Evolutionary conservation across 1,139 yeast genomes (phyloP).

Genomic region (Yamadazyma atlantica): DNA sequence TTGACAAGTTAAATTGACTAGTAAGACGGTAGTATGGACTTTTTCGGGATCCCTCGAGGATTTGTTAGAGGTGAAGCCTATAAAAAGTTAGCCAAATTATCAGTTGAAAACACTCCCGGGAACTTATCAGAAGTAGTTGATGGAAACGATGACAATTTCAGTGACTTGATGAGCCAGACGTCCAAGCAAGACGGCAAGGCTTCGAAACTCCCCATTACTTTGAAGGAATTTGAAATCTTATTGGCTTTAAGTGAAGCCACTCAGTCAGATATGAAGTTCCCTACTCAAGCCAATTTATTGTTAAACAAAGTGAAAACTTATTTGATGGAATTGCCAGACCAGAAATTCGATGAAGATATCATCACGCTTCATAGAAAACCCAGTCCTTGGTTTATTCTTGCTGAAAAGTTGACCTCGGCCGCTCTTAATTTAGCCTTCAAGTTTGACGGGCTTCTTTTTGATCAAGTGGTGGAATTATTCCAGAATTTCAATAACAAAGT

Average conservation of each 20-base stretch:
- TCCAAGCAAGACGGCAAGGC: conserved; percentile 15
- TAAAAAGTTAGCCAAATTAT: conserved; percentile 36
- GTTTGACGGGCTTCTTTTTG: conserved; percentile 26
- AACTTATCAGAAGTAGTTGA: conserved; percentile 16
- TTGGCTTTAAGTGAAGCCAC: conserved; percentile 64
- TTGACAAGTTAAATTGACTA: no score
- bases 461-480: conserved; percentile 30
- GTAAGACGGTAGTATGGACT: no score
- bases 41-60: conserved; percentile 37
- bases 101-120: conserved; percentile 24
- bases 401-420: conserved; percentile 36
- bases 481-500: conserved; percentile 26
- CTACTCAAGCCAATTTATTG: conserved; percentile 51
- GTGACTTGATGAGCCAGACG: conserved; percentile 24
- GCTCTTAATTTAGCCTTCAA: conserved; percentile 37
- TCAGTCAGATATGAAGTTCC: conserved; percentile 33
- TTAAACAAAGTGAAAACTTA: conserved; percentile 57
- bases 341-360: conserved; percentile 32
- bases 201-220: conserved; percentile 41
- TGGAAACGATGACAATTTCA: conserved; percentile 23
- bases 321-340: conserved; percentile 58
- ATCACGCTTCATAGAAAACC: conserved; percentile 23
- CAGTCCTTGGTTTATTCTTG: conserved; percentile 40
- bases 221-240: conserved; percentile 69
- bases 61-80: conserved; percentile 63